Conservation (phyloP, 768 basidiomycete species). For the Ramaria rubella region DNA sequence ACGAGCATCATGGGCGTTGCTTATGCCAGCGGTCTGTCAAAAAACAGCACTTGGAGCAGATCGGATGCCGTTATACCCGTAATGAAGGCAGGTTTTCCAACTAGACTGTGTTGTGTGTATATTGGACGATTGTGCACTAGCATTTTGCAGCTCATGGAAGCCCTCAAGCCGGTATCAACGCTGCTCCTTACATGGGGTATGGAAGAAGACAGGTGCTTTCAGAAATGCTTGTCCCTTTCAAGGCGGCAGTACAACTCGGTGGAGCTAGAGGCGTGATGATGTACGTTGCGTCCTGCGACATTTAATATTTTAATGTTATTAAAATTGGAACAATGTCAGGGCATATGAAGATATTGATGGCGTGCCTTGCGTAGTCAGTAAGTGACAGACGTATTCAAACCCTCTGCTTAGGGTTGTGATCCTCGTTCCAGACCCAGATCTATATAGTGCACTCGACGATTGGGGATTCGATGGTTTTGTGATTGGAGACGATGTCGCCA, state of each 20-base stretch:
- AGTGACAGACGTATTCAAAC: not conserved
- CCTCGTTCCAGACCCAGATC: not conserved
- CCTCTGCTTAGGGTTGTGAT: too few relatives aligned
- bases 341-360: not conserved
- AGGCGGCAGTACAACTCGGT: not conserved
- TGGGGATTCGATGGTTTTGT: not conserved
- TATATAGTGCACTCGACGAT: not conserved
- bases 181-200: not conserved
- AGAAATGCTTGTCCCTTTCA: not conserved
- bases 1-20: not conserved
- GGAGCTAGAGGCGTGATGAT: not conserved
- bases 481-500: not conserved
- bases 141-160: not conserved
- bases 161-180: not conserved
- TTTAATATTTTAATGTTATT: not conserved
- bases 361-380: not conserved
- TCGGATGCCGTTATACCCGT: not conserved
- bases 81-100: not conserved
- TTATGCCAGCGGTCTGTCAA: not conserved
- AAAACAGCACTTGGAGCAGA: not conserved
- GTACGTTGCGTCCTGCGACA: not conserved
- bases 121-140: not conserved
- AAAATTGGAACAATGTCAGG: not conserved
- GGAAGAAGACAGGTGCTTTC: not conserved
- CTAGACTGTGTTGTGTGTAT: not conserved